A percentile compares a stretch with the other conserved stretches of the same genome.
Evolutionary conservation across 345 rosid genomes (phyloP).

Genomic region (Brassica napus): Da-Ae NC_063436.1:20319001-20319500

Average conservation of each 20-base stretch:
- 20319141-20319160: conserved; percentile 97
- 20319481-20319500: conserved; percentile 81
- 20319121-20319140: conserved; percentile 78
- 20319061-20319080: conserved; percentile 66
- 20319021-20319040: conserved; percentile 86
- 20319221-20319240: conserved; percentile 24
- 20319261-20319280: conserved; percentile 1
- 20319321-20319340: conserved; percentile 15
- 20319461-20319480: conserved; percentile 84
- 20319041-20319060: conserved; percentile 69
- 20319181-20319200: conserved; percentile 6
- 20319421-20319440: conserved; percentile 79
- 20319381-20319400: conserved; percentile 98
- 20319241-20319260: conserved; percentile 9
- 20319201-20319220: not conserved
- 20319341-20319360: conserved; percentile 16
- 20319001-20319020: conserved; percentile 51
- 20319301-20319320: conserved; percentile 29
- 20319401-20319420: conserved; percentile 99
- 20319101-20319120: conserved; percentile 59
- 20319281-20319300: not conserved
- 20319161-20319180: conserved; percentile 80
- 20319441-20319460: conserved; percentile 49
- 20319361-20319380: conserved; percentile 70
- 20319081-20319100: conserved; percentile 52